Evolutionary conservation across 2,329 filamentous ascomycete genomes (phyloP), one percentile per base, ranked within the genome.

Genomic region (Coniochaeta sp.): DNA sequence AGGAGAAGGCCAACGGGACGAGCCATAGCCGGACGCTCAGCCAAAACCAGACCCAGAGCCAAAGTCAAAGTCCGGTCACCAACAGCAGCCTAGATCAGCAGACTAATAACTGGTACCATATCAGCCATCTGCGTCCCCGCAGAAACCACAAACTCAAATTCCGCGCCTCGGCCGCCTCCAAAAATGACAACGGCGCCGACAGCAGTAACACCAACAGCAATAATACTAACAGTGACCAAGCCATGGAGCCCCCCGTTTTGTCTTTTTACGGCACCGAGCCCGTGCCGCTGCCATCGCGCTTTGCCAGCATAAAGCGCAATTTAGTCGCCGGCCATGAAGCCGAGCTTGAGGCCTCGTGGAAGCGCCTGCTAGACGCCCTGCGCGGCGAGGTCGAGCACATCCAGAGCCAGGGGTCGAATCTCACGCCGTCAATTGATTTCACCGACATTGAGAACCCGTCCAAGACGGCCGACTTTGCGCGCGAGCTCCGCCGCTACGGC

Each of bases 401-500:
- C 62, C 78, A 79, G 63, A 71, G 72, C 58, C 75, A 77, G 36
- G 81, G 81, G 44, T 72, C 79, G 6, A 76, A 78, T 47, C 71
- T 84, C n/a, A 82, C 84, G 57, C 83, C 83, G 28, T 79, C 76
- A 19, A 82, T 86, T 59, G 79, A 82, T 61, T 85, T 80, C 63
- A 67, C 71, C 66, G 79, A 83, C 62, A 77, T 85, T 26, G 73
- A 76, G 62, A 70, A 79, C 66, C 64, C 74, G 3, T 72, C 76
- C 59, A 77, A 81, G 58, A 79, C 82, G 2, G 74, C 79, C 26
- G 74, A 79, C 1, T 89, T 89, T 69, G 78, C 76, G 58, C 74
- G 75, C 56, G 81, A 83, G 67, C 76, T 87, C 58, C 79, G 79
- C 66, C 84, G 85, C 67, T 81, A 86, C 47, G 88, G 87, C 58